phyloP scores from a whole-genome alignment of 179 eudicot species.

The Beta lomatogona region DNA sequence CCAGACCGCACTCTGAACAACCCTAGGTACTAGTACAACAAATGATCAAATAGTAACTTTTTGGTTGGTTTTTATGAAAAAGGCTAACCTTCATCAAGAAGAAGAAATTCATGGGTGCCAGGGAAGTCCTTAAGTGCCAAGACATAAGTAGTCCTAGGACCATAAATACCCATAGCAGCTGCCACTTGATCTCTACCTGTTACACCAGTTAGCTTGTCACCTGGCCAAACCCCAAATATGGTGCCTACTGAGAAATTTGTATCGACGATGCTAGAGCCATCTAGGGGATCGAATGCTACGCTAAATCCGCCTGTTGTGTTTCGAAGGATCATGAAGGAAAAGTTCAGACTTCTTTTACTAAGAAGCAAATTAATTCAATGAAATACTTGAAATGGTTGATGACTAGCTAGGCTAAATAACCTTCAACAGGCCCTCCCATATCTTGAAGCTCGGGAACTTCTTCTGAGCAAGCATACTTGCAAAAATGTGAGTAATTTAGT shows the following conservation, averaged over 20 bases:
- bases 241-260: slow-evolving; percentile 99
- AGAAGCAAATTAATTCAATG: background rate
- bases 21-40: slow-evolving; percentile 2
- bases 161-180: slow-evolving; percentile 99
- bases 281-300: slow-evolving; percentile 98
- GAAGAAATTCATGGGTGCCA: slow-evolving; percentile 97
- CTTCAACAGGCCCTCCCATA: slow-evolving; percentile 94
- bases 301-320: slow-evolving; percentile 83
- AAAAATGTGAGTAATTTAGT: slow-evolving; percentile 81
- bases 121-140: slow-evolving; percentile 87
- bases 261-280: slow-evolving; percentile 98
- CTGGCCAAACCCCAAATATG: slow-evolving; percentile 99
- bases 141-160: slow-evolving; percentile 96
- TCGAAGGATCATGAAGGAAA: background rate
- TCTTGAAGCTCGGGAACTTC: slow-evolving; percentile 98
- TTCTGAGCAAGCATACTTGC: slow-evolving; percentile 99
- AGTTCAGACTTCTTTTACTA: background rate
- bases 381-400: background rate
- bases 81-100: slow-evolving; percentile 86
- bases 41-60: background rate
- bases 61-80: background rate
- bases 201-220: slow-evolving; percentile 94
- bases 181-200: slow-evolving; percentile 96
- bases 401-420: slow-evolving; percentile 26
- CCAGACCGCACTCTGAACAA: no score